These are phyloP conservation scores for Xylaria sp. DNA, from an alignment of 2,329 filamentous ascomycete genomes.

Conservation along the genomic window DNA sequence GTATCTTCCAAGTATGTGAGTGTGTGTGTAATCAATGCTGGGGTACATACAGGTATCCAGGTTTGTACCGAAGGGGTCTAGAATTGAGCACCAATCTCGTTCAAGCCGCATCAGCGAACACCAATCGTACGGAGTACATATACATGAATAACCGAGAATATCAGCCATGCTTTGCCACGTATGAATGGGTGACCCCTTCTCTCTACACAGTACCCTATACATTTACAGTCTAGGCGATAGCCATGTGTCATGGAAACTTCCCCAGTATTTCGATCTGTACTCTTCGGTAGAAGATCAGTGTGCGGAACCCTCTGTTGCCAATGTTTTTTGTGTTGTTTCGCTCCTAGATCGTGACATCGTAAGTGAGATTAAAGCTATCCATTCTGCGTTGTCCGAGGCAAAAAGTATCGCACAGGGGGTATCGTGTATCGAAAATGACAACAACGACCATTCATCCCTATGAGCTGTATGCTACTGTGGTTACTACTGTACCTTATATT, in stretches of 20 bases:
- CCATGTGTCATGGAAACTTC: not conserved
- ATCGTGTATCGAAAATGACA: not conserved
- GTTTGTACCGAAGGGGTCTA: not conserved
- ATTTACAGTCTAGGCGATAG: too few species aligned
- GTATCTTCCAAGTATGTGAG: conserved; percentile 24
- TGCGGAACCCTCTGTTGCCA: not conserved
- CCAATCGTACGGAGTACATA: conserved; percentile 5
- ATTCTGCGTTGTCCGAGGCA: not conserved
- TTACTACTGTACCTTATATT: not conserved
- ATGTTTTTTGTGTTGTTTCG: too few species aligned
- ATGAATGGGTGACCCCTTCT: not conserved
- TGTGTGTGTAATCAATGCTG: conserved; percentile 16
- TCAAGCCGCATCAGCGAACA: conserved; percentile 1
- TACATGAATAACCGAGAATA: not conserved
- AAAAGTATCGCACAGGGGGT: conserved; percentile 7
- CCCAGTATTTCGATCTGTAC: not conserved
- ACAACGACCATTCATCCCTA: not conserved
- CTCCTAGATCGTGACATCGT: not conserved
- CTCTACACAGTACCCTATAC: too few species aligned
- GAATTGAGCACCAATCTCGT: conserved; percentile 1
- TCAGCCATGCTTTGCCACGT: not conserved
- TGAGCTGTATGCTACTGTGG: not conserved
- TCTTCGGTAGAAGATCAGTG: not conserved
- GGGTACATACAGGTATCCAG: conserved; percentile 21
- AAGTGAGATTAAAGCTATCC: not conserved